phyloP scores from a whole-genome alignment of 108 stramenopile species.

The Cylindrotheca fusiformis region DNA sequence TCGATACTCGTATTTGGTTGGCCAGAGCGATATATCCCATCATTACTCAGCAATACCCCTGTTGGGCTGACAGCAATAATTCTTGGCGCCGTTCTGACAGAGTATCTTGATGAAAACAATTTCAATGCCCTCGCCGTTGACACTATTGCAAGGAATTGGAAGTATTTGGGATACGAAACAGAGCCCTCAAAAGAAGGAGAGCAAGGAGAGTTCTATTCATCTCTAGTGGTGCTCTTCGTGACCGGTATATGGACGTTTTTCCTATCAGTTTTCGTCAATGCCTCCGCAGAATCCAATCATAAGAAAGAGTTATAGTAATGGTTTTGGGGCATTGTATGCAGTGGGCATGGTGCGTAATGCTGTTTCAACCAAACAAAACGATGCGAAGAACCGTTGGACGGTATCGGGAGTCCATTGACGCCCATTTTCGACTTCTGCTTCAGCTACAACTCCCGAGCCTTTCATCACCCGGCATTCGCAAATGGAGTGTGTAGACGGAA shows the following conservation, averaged over 20 bases:
- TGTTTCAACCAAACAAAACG: too few species aligned
- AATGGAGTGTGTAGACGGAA: too few species aligned
- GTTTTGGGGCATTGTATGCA: not conserved
- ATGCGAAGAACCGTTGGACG: too few species aligned
- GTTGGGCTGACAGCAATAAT: conserved; percentile 83
- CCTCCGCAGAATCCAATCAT: conserved; percentile 38
- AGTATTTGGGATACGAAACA: conserved; percentile 14
- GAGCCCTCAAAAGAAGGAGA: conserved; percentile 26
- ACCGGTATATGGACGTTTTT: conserved; percentile 82
- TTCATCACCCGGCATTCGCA: not conserved
- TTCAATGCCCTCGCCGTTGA: conserved; percentile 53
- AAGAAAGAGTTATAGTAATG: conserved; percentile 43
- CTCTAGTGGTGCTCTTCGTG: conserved; percentile 69
- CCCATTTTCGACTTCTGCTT: not conserved
- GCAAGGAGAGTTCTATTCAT: conserved; percentile 78
- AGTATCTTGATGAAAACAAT: conserved; percentile 60
- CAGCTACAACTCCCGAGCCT: not conserved
- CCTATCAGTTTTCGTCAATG: conserved; percentile 67
- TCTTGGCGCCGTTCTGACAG: conserved; percentile 67
- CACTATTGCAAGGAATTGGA: conserved; percentile 18
- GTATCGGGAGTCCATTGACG: too few species aligned
- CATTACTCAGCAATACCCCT: conserved; percentile 71
- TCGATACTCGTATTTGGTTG: conserved; percentile 83
- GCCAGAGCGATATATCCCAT: conserved; percentile 74
- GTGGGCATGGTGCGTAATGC: too few species aligned